These are phyloP conservation scores for Boletus semigastroideus DNA, from an alignment of 1,284 basidiomycete species.

Conservation along the genomic window DNA sequence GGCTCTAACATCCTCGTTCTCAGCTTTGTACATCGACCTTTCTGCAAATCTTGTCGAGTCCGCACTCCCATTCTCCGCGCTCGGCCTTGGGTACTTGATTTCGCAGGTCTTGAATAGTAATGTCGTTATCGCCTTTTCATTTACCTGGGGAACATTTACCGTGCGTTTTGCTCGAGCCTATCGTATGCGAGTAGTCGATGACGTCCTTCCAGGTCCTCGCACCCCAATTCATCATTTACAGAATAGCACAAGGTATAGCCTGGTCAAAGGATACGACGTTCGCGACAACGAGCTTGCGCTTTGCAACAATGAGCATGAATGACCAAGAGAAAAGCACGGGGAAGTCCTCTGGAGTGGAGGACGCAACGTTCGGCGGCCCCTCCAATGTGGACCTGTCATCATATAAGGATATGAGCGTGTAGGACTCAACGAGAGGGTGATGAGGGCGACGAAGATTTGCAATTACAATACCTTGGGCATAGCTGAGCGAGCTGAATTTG, in stretches of 20 bases:
- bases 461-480: too few species aligned
- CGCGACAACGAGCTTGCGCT: too few species aligned
- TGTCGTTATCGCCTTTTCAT: not conserved
- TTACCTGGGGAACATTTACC: constrained; percentile 1
- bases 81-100: constrained; percentile 1
- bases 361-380: not conserved
- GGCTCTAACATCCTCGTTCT: not conserved
- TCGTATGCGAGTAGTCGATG: not conserved
- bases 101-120: not conserved
- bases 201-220: constrained; percentile 1
- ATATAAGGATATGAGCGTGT: not conserved
- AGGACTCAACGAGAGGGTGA: too few species aligned
- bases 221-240: constrained; percentile 10
- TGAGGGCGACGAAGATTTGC: too few species aligned
- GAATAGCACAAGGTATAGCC: not conserved
- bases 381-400: not conserved
- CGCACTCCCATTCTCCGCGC: constrained; percentile 2
- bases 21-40: constrained; percentile 1
- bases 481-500: too few species aligned
- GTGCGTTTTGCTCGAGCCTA: not conserved
- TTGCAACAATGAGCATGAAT: too few species aligned
- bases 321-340: too few species aligned
- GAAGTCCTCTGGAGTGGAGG: not conserved
- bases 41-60: constrained; percentile 6
- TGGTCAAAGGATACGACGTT: too few species aligned